Evolutionary conservation across 805 yeast species (phyloP).

Genomic region (Sugiyamaella floridensis): DNA sequence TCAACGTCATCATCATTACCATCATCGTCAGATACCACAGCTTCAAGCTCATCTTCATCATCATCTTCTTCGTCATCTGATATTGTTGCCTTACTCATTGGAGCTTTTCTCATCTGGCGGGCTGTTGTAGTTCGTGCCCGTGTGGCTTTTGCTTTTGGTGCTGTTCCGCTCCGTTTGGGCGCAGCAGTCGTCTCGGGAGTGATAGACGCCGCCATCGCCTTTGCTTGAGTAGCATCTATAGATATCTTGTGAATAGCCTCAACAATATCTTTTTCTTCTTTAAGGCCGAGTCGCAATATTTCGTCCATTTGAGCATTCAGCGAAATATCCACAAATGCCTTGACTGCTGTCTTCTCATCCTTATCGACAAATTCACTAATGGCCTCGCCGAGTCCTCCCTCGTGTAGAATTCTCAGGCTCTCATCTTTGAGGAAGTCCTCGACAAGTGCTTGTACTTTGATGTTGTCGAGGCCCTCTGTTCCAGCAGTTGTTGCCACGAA

Average conservation of each 20-base stretch:
- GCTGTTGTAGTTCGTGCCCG: neutral
- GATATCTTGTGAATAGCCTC: slow-evolving; percentile 5
- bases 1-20: slow-evolving; percentile 7
- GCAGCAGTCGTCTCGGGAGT: neutral
- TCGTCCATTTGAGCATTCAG: slow-evolving; percentile 23
- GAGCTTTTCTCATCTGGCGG: neutral
- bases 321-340: slow-evolving; percentile 34
- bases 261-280: slow-evolving; percentile 8
- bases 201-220: neutral
- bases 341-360: slow-evolving; percentile 70
- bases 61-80: slow-evolving; percentile 15
- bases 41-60: neutral
- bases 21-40: slow-evolving; percentile 10
- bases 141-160: neutral
- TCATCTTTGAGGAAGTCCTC: slow-evolving; percentile 55
- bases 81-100: neutral
- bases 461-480: slow-evolving; percentile 29
- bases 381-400: slow-evolving; percentile 66
- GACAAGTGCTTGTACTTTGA: slow-evolving; percentile 57
- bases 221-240: neutral
- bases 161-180: neutral
- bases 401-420: slow-evolving; percentile 63
- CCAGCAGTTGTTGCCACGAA: slow-evolving; percentile 12
- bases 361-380: slow-evolving; percentile 67
- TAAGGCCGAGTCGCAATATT: slow-evolving; percentile 18